Evolutionary conservation across 768 basidiomycete species (phyloP).

Genomic region (Lactarius hengduanensis): DNA sequence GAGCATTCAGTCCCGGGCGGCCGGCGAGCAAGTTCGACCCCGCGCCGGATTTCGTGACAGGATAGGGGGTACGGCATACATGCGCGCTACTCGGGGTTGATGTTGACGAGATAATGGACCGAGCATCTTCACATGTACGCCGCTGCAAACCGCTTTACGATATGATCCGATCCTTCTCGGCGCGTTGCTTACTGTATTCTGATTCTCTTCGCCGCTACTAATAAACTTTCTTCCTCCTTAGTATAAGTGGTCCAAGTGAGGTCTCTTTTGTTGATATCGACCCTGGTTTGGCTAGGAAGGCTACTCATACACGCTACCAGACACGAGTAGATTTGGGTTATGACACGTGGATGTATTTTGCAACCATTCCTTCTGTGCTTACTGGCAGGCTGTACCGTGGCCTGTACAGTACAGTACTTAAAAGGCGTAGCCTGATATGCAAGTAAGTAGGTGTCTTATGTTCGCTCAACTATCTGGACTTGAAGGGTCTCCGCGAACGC

Average conservation of each 20-base stretch:
- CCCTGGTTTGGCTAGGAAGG: background rate
- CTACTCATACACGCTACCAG: background rate
- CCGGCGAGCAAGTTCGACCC: constrained; percentile 24
- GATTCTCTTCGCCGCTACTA: background rate
- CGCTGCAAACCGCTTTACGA: background rate
- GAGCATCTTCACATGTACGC: background rate
- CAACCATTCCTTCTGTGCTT: background rate
- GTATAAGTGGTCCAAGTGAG: background rate
- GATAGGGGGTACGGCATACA: background rate
- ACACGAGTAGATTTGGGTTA: background rate
- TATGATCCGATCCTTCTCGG: background rate
- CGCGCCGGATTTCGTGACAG: constrained; percentile 24
- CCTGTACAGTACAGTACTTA: too few species aligned
- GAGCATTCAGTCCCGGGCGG: constrained; percentile 25
- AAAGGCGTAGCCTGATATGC: too few species aligned
- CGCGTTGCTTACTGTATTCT: background rate
- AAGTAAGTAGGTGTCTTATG: too few species aligned
- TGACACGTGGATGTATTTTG: background rate
- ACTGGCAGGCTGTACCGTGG: too few species aligned
- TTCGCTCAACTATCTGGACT: too few species aligned
- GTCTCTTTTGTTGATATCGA: background rate
- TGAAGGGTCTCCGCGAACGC: too few species aligned
- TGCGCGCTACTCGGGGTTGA: too few species aligned
- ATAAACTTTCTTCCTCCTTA: background rate
- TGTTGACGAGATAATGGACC: too few species aligned